phyloP scores from a whole-genome alignment of 768 basidiomycete species.

The Thelephora aurantiotincta region DNA sequence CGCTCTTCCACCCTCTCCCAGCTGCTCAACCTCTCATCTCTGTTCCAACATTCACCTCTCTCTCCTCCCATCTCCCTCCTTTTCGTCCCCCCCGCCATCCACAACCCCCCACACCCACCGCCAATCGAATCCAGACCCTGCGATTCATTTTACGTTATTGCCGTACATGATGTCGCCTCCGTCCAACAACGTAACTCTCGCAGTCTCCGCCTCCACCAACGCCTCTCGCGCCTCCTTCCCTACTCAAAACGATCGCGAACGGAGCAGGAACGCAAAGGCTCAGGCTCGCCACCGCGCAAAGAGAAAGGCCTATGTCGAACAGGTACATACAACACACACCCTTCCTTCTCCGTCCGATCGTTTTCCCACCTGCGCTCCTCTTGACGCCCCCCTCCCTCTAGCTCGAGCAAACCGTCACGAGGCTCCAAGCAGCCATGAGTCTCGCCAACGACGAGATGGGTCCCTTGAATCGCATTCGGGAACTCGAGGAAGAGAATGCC shows the following conservation, averaged over 20 bases:
- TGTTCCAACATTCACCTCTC: neutral
- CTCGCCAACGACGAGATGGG: slow-evolving; percentile 64
- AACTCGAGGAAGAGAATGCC: slow-evolving; percentile 71
- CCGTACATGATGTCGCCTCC: neutral
- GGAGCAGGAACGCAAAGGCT: slow-evolving; percentile 39
- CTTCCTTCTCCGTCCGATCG: slow-evolving; percentile 5
- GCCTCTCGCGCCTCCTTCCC: neutral
- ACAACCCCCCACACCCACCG: neutral
- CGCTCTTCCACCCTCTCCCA: too few relatives aligned
- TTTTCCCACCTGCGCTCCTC: neutral
- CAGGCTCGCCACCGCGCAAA: slow-evolving; percentile 87
- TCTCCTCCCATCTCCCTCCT: neutral
- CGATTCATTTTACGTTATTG: neutral
- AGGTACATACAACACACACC: slow-evolving; percentile 27
- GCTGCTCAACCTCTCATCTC: neutral
- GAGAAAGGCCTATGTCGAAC: slow-evolving; percentile 86
- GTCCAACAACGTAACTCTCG: neutral
- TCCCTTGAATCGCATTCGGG: slow-evolving; percentile 59
- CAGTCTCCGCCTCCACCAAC: neutral
- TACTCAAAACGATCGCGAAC: neutral
- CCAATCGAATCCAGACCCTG: neutral
- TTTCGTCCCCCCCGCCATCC: neutral
- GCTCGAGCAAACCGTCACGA: slow-evolving; percentile 79
- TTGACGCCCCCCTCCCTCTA: slow-evolving; percentile 15
- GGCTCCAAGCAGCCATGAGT: slow-evolving; percentile 63